Evolutionary conservation across 106 monocot genomes (phyloP), one percentile per base, ranked within the genome.

Genomic region (Dioscorea zingiberensis): DNA sequence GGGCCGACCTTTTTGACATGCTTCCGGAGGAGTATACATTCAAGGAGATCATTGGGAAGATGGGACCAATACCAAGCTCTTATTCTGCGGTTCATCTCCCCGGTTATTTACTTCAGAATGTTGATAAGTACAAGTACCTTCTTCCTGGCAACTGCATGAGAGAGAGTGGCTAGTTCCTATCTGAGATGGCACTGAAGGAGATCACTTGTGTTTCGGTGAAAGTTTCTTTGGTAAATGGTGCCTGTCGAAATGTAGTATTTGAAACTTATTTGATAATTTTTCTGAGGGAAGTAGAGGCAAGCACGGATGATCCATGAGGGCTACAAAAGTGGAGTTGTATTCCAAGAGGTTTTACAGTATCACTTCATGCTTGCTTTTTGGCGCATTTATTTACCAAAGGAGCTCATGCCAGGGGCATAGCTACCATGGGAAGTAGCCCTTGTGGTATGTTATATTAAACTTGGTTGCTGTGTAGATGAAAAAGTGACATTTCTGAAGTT

Each of bases 11-110:
- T 47, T 95, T 91, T 55, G 91, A 95, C 51, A 95, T 95, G 94
- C 74, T 95, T 62, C 94, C 94, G 4, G 91, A 91, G 64, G 91
- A 91, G 78, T 86, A 91, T 55, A 91, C 90, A 16, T 91, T 91
- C 48, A 77, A 86, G 63, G 86, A 83, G 38, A 86, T 91, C 38
- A 86, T 91, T 49, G 83, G 86, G 1, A 91, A 91, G 78, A 58
- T 91, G 83, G 90, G 90, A 24, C 85, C 83, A 9, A 91, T 91
- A 19, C 90, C 90, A 0, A 80, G 81, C 7, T 72, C 80, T 1
- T 78, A 71, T 56, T 91, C 90, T 38, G 90, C 83, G 19, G 83
- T 91, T 30, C 65, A 83, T 84, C 81, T 91, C 17, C 90, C 90
- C 3, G 74, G 75, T 7, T 69, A 80, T 71, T 46, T 91, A 25